Base-by-base conservation (phyloP, 441 rosid species). In the Croton setiger region DNA sequence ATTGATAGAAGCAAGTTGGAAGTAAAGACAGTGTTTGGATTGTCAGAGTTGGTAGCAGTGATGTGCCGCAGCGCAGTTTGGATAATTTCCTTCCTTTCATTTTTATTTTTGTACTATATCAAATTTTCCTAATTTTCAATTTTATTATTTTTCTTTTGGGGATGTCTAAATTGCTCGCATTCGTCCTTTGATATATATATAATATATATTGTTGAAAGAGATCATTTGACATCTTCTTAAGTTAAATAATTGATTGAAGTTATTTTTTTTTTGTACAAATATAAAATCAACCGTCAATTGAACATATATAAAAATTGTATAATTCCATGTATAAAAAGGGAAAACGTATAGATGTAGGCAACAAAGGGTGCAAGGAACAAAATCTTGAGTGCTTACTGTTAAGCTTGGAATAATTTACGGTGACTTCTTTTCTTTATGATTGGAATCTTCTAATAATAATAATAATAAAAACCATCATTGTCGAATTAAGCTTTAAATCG, bases 401-500 rank as follows among this genome's bases (percentile, higher is more conserved):
- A 57, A 57, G 11, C 43, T 36, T 64, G 37, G 49, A 66, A 54
- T 33, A 51, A 54, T 35, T 15, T 14, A 6, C 27, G 17, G 27
- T 66, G 47, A 56, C 27, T 8, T 37, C 35, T 71, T 23, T 8
- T 37, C 20, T 71, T 68, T 58, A 31, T 37, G 14, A 48, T 11
- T 41, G 71, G 78, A 74, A 74, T 76, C 78, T 63, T 64, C 64
- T 56, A 27, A 33, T n/a, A 27, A 43, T 61, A n/a, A n/a, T n/a
- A n/a, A n/a, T n/a, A n/a, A n/a, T 44, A 76, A 66, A 67, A 37
- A 68, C 70, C 79, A 71, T 81, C 77, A 35, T 65, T 72, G 64
- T 78, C 79, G 63, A 11, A 71, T 48, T 68, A 43, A n/a, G 45
- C 79, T 82, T 72, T 66, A 71, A 47, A 63, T 72, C 78, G 80